Base-by-base conservation (phyloP, 164 flowering plant species). In the Vitis rupestris region DNA sequence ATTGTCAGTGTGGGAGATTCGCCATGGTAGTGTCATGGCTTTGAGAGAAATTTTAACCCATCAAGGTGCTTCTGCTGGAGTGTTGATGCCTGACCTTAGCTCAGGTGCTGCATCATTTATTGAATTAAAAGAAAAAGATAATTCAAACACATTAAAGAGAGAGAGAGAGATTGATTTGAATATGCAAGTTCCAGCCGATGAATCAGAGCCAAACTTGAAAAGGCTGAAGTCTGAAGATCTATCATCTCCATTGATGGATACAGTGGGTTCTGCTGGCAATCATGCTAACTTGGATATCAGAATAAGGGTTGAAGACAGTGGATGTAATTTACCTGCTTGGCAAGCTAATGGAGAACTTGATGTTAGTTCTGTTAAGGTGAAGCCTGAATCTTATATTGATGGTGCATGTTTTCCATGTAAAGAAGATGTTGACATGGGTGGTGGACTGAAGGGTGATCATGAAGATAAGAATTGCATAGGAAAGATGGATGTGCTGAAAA, bases 21-120 rank as follows among this genome's bases (percentile, higher is more conserved):
- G 99, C 19, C 99, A 96, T 79, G 99, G 99, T 64, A 87, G 99
- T 76, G 82, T 90, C 29, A 93, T 93, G 98, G 97, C 97, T 65
- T 72, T 96, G 64, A 93, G 99, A 79, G 99, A 96, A 82, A 86
- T 96, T 74, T 77, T 96, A 63, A 81, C 92, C 8, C 89, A 87
- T 79, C 98, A 93, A 80, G 99, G 97, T 72, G 86, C 85, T 67
- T 88, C 86, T 76, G 97, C 93, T 72, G 98, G 94, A 62, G 87
- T 90, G 27, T 66, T 78, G 70, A 62, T 75, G 73, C 82, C 90
- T 66, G 89, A 95, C 50, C 67, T 82, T 70, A 77, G 78, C 75
- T 76, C 72, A 3, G 81, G 78, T 74, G 76, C 72, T 64, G 68
- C 62, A 55, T 50, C 68, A 54, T 66, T 51, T 47, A 50, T 44